phyloP scores from a whole-genome alignment of 73 alveolate species.

The Paramecium octaurelia region DNA sequence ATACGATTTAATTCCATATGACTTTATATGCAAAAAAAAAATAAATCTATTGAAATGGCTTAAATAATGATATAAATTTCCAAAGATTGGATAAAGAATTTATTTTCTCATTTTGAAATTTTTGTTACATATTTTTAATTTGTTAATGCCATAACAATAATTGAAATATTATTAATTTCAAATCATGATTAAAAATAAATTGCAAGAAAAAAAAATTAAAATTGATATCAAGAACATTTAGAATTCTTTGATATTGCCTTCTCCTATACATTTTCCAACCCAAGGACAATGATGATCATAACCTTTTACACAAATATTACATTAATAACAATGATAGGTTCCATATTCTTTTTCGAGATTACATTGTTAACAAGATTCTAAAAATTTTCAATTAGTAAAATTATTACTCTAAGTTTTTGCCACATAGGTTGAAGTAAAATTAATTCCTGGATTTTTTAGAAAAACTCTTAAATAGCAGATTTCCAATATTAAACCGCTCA shows the following conservation, averaged over 20 bases:
- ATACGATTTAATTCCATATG: too few relatives aligned
- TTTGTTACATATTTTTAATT: too few relatives aligned
- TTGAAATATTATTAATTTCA: neutral
- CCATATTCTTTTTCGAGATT: neutral
- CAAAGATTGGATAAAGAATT: too few relatives aligned
- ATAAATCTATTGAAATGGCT: too few relatives aligned
- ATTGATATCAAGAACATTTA: constrained; percentile 52
- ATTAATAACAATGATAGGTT: constrained; percentile 71
- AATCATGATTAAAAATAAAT: neutral
- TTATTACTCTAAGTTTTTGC: neutral
- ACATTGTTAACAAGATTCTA: neutral
- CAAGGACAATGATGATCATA: constrained; percentile 88
- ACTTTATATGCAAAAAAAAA: too few relatives aligned
- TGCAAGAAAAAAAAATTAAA: neutral
- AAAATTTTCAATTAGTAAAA: constrained; percentile 39
- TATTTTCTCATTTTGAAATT: too few relatives aligned
- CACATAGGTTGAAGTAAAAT: neutral
- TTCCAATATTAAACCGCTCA: neutral
- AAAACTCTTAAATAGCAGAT: neutral
- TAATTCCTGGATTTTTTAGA: constrained; percentile 41
- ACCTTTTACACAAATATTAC: constrained; percentile 72
- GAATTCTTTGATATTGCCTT: constrained; percentile 61
- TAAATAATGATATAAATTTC: too few relatives aligned
- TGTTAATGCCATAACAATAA: too few relatives aligned
- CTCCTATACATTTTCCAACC: constrained; percentile 86